These are phyloP conservation scores for Saksenaea oblongispora DNA, from an alignment of 371 early-diverging fungal species.

Conservation along the genomic window DNA sequence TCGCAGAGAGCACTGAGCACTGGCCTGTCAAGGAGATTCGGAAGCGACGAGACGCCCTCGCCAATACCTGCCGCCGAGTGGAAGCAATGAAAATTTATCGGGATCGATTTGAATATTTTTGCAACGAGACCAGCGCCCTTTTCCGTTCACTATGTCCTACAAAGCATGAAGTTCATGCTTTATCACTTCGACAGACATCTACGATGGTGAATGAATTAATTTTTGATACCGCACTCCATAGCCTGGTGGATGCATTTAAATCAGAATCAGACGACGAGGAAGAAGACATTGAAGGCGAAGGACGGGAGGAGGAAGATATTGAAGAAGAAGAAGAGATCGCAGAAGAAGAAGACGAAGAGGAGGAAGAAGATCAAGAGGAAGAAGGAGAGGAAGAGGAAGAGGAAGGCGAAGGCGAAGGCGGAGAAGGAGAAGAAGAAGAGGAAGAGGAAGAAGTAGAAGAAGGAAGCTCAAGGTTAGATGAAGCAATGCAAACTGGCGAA, in stretches of 20 bases:
- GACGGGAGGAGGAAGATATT: not conserved
- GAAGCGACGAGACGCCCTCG: not conserved
- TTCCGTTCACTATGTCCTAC: not conserved
- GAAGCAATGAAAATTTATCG: constrained; percentile 1
- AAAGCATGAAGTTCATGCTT: constrained; percentile 1
- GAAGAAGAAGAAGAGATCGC: not conserved
- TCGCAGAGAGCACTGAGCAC: not conserved
- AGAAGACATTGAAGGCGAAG: not conserved
- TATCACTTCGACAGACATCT: not conserved
- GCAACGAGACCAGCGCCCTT: not conserved
- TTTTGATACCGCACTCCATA: not conserved
- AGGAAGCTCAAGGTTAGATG: not conserved
- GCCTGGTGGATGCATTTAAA: not conserved
- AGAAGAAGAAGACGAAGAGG: not conserved
- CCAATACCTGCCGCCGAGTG: not conserved
- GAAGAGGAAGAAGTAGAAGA: not conserved
- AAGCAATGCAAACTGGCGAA: not conserved
- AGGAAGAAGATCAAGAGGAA: not conserved
- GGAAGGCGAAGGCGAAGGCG: not conserved
- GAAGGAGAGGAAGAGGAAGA: not conserved
- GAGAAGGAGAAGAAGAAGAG: not conserved
- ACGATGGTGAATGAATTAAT: not conserved
- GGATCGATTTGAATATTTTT: not conserved
- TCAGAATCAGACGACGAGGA: constrained; percentile 5
- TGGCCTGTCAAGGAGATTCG: not conserved